These are phyloP conservation scores for Lachnellula hyalina DNA, from an alignment of 2,329 filamentous ascomycete genomes.

Conservation along the genomic window DNA sequence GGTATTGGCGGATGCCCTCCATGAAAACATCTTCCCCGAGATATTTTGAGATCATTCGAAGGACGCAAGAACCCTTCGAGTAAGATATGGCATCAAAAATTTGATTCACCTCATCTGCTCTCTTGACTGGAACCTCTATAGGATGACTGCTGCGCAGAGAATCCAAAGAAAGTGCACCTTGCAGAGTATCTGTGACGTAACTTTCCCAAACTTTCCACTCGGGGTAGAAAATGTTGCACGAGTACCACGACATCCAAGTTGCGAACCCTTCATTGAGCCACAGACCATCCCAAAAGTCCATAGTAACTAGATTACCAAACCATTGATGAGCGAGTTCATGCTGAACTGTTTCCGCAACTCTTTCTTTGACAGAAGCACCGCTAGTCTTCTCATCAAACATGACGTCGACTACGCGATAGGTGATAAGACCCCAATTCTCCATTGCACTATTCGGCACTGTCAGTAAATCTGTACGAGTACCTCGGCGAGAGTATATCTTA, in stretches of 20 bases:
- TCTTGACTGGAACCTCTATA: slow-evolving; percentile 93
- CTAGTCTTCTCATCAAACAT: slow-evolving; percentile 89
- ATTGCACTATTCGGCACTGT: slow-evolving; percentile 53
- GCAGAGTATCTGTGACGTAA: slow-evolving; percentile 89
- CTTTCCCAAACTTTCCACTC: slow-evolving; percentile 98
- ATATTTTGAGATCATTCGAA: slow-evolving; percentile 96
- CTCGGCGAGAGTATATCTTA: slow-evolving; percentile 1
- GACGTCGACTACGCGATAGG: slow-evolving; percentile 87
- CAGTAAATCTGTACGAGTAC: not conserved
- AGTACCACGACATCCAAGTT: slow-evolving; percentile 91
- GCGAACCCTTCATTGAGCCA: slow-evolving; percentile 96
- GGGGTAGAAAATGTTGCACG: slow-evolving; percentile 89
- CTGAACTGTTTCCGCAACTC: slow-evolving; percentile 91
- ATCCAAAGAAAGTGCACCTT: slow-evolving; percentile 81
- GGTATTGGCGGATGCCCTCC: slow-evolving; percentile 82
- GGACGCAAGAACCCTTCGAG: slow-evolving; percentile 90
- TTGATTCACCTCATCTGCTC: slow-evolving; percentile 93
- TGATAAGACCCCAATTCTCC: slow-evolving; percentile 98
- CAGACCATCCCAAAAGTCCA: slow-evolving; percentile 97
- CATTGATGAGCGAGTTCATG: slow-evolving; percentile 97
- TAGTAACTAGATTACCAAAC: slow-evolving; percentile 96
- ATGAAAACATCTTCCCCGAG: slow-evolving; percentile 90
- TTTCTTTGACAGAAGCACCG: slow-evolving; percentile 83
- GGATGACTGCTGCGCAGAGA: slow-evolving; percentile 92
- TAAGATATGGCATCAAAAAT: slow-evolving; percentile 98